Evolutionary conservation across 1,284 basidiomycete species (phyloP).

Genomic region (Apiotrichum siamense): DNA sequence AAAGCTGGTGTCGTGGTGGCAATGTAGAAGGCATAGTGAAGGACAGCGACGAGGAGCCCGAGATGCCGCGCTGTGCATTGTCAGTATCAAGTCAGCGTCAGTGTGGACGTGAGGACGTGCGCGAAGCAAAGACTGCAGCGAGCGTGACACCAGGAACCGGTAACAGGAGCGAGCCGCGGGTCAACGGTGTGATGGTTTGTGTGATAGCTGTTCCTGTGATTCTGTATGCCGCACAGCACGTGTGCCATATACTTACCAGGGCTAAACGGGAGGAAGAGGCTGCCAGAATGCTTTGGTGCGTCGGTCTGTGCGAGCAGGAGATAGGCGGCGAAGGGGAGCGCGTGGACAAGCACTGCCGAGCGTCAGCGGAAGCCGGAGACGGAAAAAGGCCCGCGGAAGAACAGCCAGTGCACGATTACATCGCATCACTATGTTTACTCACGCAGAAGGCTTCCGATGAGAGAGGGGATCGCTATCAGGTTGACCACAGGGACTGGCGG

Average conservation of each 20-base stretch:
- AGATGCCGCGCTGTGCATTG: constrained; percentile 15
- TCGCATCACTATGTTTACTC: not conserved
- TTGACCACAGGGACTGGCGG: constrained; percentile 18
- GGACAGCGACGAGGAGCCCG: constrained; percentile 16
- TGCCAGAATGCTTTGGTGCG: constrained; percentile 16
- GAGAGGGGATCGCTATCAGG: constrained; percentile 15
- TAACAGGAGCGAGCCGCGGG: too few relatives aligned
- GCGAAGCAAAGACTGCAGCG: not conserved
- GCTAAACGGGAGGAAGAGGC: constrained; percentile 24
- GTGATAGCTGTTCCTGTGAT: too few relatives aligned
- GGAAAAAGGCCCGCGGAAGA: not conserved
- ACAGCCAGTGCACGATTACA: not conserved
- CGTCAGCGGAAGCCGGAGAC: not conserved
- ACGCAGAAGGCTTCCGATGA: constrained; percentile 16
- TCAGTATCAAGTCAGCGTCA: not conserved
- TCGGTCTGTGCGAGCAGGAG: constrained; percentile 26
- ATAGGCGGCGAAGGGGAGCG: constrained; percentile 23
- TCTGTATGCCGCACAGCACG: too few relatives aligned
- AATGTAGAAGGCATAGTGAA: constrained; percentile 10
- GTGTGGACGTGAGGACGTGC: not conserved
- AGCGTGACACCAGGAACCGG: not conserved
- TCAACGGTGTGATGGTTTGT: too few relatives aligned
- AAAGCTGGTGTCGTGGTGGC: constrained; percentile 4
- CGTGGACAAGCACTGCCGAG: constrained; percentile 21
- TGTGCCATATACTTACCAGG: constrained; percentile 18